phyloP scores from a whole-genome alignment of 2,329 filamentous ascomycete species.

The Sphaerulina musiva region DNA sequence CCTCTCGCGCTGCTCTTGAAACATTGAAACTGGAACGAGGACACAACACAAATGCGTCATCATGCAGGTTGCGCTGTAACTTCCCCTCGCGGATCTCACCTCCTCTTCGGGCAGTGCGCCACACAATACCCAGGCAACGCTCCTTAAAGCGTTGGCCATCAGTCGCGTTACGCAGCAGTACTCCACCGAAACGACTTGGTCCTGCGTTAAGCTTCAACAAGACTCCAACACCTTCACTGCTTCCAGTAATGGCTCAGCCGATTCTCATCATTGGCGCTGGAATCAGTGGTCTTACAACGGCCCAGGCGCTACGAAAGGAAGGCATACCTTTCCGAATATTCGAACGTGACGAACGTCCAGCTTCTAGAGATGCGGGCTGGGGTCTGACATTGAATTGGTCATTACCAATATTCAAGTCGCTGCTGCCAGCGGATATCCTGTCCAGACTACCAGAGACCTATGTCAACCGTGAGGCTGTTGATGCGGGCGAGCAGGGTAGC shows the following conservation, averaged over 20 bases:
- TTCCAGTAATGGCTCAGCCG: conserved; percentile 1
- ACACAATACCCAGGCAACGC: background rate
- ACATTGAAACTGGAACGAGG: background rate
- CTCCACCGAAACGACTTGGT: background rate
- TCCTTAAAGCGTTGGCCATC: background rate
- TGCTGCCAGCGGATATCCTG: conserved; percentile 47
- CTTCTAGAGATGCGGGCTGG: conserved; percentile 39
- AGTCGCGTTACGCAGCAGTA: background rate
- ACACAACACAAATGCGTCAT: background rate
- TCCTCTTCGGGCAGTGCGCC: background rate
- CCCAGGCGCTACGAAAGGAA: conserved; percentile 19
- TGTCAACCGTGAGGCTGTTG: conserved; percentile 49
- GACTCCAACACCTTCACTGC: background rate
- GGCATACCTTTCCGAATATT: conserved; percentile 17
- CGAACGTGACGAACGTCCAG: conserved; percentile 18
- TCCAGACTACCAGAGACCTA: conserved; percentile 46
- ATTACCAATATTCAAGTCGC: conserved; percentile 45
- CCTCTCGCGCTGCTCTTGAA: background rate
- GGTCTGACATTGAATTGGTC: conserved; percentile 60
- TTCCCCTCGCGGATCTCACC: background rate
- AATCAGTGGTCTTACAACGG: conserved; percentile 18
- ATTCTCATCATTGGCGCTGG: conserved; percentile 23
- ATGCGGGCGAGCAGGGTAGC: conserved; percentile 42
- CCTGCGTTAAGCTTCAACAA: background rate
- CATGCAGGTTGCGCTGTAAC: background rate